Conservation (phyloP, 257 asterid species). For the Parsonsia alboflavescens region DNA sequence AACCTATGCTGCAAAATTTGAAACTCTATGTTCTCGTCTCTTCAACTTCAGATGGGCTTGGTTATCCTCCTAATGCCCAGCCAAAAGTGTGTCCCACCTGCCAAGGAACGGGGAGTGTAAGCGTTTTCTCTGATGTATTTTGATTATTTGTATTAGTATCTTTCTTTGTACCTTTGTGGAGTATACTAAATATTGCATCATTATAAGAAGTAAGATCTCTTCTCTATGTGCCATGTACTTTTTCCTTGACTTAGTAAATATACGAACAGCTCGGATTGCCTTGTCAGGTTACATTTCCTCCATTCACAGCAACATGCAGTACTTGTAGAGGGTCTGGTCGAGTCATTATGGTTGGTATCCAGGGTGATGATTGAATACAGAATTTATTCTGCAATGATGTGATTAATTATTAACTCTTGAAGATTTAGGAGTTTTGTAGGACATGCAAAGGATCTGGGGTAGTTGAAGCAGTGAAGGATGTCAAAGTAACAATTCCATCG, state of each 20-base stretch:
- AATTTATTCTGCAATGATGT: constrained; percentile 13
- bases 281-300: constrained; percentile 72
- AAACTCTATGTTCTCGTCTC: constrained; percentile 11
- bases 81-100: constrained; percentile 64
- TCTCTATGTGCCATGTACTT: constrained; percentile 16
- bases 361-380: constrained; percentile 11
- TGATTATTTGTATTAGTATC: background rate
- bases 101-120: constrained; percentile 78
- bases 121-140: constrained; percentile 17
- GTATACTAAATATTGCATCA: background rate
- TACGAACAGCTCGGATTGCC: background rate
- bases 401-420: constrained; percentile 7
- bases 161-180: background rate
- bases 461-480: constrained; percentile 64
- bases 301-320: constrained; percentile 67
- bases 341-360: constrained; percentile 55
- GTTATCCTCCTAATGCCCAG: constrained; percentile 65
- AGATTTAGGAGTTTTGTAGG: constrained; percentile 54
- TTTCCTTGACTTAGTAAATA: background rate
- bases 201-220: background rate
- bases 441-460: constrained; percentile 76
- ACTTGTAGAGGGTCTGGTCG: constrained; percentile 74
- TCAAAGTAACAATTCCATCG: constrained; percentile 73
- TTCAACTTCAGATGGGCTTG: constrained; percentile 65
- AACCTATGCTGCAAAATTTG: background rate